Evolutionary conservation across 2,329 filamentous ascomycete genomes (phyloP).

Genomic region (Paecilomyces dactylethromorphus): DNA sequence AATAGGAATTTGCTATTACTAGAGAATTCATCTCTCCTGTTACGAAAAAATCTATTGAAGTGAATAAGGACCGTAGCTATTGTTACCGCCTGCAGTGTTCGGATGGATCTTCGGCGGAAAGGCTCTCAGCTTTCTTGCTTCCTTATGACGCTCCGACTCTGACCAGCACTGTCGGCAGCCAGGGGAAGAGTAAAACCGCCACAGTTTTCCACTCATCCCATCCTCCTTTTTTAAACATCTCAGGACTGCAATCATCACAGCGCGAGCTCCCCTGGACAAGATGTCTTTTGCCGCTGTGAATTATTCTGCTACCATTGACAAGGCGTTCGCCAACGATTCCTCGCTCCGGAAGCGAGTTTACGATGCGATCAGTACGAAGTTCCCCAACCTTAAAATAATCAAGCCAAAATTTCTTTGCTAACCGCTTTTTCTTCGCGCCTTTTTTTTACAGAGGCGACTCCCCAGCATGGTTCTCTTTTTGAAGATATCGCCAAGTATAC

Average conservation of each 20-base stretch:
- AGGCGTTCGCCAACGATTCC: constrained; percentile 34
- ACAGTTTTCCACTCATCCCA: constrained; percentile 8
- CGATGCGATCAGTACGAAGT: constrained; percentile 36
- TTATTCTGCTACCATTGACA: constrained; percentile 28
- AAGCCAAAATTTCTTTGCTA: constrained; percentile 2
- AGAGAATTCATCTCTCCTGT: neutral
- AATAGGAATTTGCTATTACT: constrained; percentile 16
- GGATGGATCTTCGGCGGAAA: neutral
- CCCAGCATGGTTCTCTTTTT: constrained; percentile 37
- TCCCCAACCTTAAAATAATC: constrained; percentile 1
- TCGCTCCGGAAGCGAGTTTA: constrained; percentile 35
- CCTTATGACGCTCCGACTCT: constrained; percentile 1
- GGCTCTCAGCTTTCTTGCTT: neutral
- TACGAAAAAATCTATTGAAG: neutral
- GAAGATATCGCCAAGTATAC: constrained; percentile 45
- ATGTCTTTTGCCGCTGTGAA: constrained; percentile 33
- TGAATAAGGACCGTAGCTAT: neutral
- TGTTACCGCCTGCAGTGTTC: neutral
- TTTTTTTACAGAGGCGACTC: constrained; percentile 23
- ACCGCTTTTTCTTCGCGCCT: neutral
- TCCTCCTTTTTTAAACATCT: constrained; percentile 4
- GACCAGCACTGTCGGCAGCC: constrained; percentile 2
- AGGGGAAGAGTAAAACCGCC: constrained; percentile 12
- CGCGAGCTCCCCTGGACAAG: neutral
- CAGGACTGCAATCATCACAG: neutral